Conservation (phyloP, 345 rosid genomes). For the Dipteronia dyeriana region DNA sequence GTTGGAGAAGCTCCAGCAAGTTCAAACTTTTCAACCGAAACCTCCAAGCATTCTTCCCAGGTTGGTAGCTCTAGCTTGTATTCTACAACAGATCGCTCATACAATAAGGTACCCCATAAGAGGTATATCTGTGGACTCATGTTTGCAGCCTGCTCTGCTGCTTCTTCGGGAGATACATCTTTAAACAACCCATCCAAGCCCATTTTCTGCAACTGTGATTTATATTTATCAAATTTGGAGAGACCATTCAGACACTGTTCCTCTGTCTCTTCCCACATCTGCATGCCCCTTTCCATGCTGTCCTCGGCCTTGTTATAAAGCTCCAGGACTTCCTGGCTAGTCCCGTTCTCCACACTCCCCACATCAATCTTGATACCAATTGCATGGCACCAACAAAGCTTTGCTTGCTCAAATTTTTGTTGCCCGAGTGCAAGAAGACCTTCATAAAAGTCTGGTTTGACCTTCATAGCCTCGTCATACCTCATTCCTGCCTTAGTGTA, state of each 20-base stretch:
- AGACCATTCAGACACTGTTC: constrained; percentile 87
- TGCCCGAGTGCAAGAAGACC: constrained; percentile 94
- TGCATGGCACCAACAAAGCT: constrained; percentile 90
- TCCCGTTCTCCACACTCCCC: constrained; percentile 60
- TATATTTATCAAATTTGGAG: constrained; percentile 71
- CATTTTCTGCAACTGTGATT: constrained; percentile 61
- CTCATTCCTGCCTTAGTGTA: constrained; percentile 67
- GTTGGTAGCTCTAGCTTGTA: constrained; percentile 83
- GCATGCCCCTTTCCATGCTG: constrained; percentile 96
- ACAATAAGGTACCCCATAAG: constrained; percentile 92
- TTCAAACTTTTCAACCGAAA: constrained; percentile 95
- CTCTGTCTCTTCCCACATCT: constrained; percentile 95
- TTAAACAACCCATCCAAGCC: constrained; percentile 61
- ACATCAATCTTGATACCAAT: constrained; percentile 63
- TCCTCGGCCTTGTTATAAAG: constrained; percentile 98
- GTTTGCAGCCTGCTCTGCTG: constrained; percentile 74
- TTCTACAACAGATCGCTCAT: constrained; percentile 94
- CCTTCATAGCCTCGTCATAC: constrained; percentile 76
- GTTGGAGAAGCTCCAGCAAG: constrained; percentile 97
- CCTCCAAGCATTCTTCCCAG: constrained; percentile 99
- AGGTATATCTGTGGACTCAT: constrained; percentile 92
- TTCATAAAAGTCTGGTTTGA: constrained; percentile 92
- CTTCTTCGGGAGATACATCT: constrained; percentile 72
- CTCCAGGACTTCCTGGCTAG: constrained; percentile 73
- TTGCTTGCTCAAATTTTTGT: constrained; percentile 95